Conservation (phyloP, 768 basidiomycete species). For the Suillus americanus region DNA sequence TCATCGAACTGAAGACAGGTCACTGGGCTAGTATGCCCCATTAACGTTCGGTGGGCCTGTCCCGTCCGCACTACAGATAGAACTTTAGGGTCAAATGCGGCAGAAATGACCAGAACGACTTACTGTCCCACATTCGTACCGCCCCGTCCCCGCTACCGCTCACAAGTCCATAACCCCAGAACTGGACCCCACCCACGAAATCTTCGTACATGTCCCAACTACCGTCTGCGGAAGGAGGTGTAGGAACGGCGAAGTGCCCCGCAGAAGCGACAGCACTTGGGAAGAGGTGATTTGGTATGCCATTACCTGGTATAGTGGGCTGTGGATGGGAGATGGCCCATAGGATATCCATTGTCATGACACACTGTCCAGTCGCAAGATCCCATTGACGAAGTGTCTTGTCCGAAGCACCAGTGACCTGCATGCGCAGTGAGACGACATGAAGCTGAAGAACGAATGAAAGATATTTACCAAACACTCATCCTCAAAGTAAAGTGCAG, state of each 20-base stretch:
- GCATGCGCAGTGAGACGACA: constrained; percentile 17
- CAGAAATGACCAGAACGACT: constrained; percentile 35
- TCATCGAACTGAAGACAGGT: constrained; percentile 98
- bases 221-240: constrained; percentile 85
- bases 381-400: constrained; percentile 99
- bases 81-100: constrained; percentile 7
- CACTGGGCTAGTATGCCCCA: constrained; percentile 91
- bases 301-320: constrained; percentile 38
- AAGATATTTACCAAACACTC: constrained; percentile 71
- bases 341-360: constrained; percentile 99
- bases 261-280: constrained; percentile 53
- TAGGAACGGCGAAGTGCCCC: constrained; percentile 77
- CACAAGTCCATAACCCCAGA: constrained; percentile 97
- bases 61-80: constrained; percentile 87
- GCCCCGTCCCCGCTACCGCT: constrained; percentile 97
- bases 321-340: constrained; percentile 97
- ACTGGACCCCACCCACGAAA: constrained; percentile 96
- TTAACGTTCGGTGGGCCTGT: constrained; percentile 88
- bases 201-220: constrained; percentile 96
- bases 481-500: constrained; percentile 93
- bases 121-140: constrained; percentile 99
- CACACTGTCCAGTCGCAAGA: constrained; percentile 93
- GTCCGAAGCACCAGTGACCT: constrained; percentile 98
- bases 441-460: constrained; percentile 1
- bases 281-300: constrained; percentile 46